Evolutionary conservation across 129 eudicot species (phyloP), one percentile per base, ranked within the genome.

Genomic region (Helichrysum umbraculigerum): DNA sequence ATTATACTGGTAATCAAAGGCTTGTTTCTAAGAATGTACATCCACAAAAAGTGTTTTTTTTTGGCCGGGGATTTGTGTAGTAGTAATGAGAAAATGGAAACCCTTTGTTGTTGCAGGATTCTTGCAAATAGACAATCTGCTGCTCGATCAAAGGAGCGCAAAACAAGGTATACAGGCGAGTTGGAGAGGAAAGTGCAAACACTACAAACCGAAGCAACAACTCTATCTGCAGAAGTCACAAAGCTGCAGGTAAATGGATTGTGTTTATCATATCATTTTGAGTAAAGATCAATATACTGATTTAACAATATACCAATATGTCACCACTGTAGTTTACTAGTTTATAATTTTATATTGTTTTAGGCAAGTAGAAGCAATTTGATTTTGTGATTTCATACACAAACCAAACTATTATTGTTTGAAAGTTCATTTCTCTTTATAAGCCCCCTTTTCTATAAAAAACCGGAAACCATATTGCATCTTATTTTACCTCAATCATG

Each of bases 61-160:
- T 67, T 19, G 62, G 62, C 20, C 19, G 71, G 52, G 21, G 17
- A 32, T 20, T 37, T 39, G n/a, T 35, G n/a, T 37, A 47, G 17
- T 57, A 57, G 0, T 19, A 2, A 7, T 7, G 29, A 21, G 4
- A 37, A 35, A 20, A 10, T 19, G 52, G 15, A 67, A 35, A 54
- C 33, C 35, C 51, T 22, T 62, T 62, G 34, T 62, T 62, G 35
- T 67, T 21, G 75, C 66, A 92, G 98, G 91, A 89, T 92, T 82
- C 93, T 92, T 67, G 96, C 98, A n/a, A 92, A 92, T 80, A 87
- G 98, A 64, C 98, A 92, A 78, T 92, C 98, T 70, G 98, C 98
- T 22, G 96, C 98, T 8, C 89, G 96, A 29, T 92, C 98, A 0
- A 92, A 92, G 81, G 98, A 92, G 83, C 77, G 98, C 4, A 92